These are phyloP conservation scores for Casuarina cunninghamiana DNA, from an alignment of 306 rosid species.

Conservation along the genomic window DNA sequence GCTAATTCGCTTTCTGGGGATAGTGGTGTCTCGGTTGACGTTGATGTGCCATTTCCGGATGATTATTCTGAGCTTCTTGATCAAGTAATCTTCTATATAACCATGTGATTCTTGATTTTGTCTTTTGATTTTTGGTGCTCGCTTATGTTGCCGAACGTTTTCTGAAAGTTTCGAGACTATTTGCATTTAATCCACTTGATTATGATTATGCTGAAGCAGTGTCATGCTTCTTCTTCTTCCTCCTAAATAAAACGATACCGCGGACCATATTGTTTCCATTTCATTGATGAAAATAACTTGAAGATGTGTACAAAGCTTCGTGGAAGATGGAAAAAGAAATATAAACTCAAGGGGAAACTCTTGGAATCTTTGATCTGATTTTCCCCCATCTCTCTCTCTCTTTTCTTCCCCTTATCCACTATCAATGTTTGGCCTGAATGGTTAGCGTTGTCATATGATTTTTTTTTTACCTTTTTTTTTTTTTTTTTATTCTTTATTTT, in stretches of 20 bases:
- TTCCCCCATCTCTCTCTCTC: not conserved
- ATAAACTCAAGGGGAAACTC: not conserved
- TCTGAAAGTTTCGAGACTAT: not conserved
- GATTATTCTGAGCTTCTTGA: constrained; percentile 83
- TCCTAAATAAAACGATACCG: not conserved
- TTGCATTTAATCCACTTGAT: not conserved
- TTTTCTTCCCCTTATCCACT: not conserved
- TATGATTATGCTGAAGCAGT: not conserved
- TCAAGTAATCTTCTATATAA: constrained; percentile 48
- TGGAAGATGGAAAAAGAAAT: not conserved
- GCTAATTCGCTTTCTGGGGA: constrained; percentile 47
- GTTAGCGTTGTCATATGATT: constrained; percentile 6
- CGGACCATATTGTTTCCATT: not conserved
- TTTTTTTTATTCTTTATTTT: constrained; percentile 7
- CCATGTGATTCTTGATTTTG: not conserved
- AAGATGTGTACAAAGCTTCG: not conserved
- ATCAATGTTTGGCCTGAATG: not conserved
- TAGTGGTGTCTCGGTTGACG: constrained; percentile 41
- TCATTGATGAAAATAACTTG: not conserved
- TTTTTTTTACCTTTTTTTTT: not conserved
- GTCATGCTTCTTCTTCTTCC: not conserved
- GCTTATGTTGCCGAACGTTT: not conserved
- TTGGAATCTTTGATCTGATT: not conserved
- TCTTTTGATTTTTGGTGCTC: constrained; percentile 1
- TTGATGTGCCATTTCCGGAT: constrained; percentile 62